Evolutionary conservation across 352 stramenopile species (phyloP).

Genomic region (Pythium sukuiense): DNA sequence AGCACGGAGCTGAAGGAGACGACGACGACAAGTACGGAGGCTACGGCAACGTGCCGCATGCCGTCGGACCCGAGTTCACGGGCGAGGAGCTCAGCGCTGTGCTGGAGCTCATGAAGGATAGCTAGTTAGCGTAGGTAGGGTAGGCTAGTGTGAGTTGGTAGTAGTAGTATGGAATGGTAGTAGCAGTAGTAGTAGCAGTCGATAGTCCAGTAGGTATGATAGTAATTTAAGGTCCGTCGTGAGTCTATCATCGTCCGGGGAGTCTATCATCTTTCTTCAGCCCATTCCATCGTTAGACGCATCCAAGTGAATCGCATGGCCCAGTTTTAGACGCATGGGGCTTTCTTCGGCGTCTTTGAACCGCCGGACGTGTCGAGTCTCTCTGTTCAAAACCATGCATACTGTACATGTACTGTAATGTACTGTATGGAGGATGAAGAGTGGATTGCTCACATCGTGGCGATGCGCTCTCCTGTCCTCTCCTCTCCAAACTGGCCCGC

Average conservation of each 20-base stretch:
- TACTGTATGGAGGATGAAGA: neutral
- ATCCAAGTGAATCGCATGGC: no score
- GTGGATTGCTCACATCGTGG: neutral
- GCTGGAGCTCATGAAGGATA: constrained; percentile 77
- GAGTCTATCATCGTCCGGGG: no score
- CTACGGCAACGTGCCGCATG: constrained; percentile 53
- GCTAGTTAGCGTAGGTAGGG: constrained; percentile 35
- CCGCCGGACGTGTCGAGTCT: no score
- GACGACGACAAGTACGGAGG: constrained; percentile 31
- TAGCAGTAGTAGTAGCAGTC: neutral
- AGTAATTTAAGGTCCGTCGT: neutral
- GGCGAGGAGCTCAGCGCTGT: constrained; percentile 76
- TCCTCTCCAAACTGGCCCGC: neutral
- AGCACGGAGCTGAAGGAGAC: constrained; percentile 15
- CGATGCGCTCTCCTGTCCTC: neutral
- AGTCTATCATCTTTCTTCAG: no score
- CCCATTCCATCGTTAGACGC: no score
- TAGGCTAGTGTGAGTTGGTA: constrained; percentile 11
- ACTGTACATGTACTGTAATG: neutral
- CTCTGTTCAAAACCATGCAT: no score
- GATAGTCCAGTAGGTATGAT: neutral
- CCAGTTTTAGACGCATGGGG: no score
- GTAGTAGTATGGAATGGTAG: neutral
- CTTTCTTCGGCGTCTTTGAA: no score
- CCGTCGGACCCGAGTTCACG: constrained; percentile 49